phyloP scores from a whole-genome alignment of 306 rosid species.

The Medicago arabica region DNA sequence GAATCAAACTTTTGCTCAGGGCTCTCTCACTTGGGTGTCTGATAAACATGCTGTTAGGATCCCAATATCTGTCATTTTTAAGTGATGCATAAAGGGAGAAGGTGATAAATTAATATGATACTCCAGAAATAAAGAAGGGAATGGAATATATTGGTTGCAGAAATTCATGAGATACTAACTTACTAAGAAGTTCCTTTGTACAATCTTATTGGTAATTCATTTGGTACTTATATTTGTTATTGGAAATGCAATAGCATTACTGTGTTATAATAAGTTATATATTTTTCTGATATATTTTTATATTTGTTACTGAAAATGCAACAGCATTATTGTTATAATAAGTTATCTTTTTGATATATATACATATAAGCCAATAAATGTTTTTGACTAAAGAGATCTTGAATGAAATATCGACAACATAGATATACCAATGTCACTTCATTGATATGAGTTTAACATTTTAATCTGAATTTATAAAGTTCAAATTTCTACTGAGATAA shows the following conservation, averaged over 20 bases:
- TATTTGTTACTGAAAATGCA: too few species aligned
- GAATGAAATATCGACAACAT: too few species aligned
- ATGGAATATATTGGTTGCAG: neutral
- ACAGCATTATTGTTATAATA: neutral
- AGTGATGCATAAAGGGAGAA: conserved; percentile 27
- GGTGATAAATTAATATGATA: neutral
- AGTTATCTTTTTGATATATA: neutral
- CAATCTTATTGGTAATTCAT: neutral
- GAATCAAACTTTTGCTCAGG: conserved; percentile 45
- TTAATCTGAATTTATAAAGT: too few species aligned
- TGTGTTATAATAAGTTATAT: too few species aligned
- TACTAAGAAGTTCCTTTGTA: conserved; percentile 2
- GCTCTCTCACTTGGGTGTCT: conserved; percentile 61
- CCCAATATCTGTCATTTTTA: conserved; percentile 53
- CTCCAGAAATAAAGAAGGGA: neutral
- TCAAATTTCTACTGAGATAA: too few species aligned
- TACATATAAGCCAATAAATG: neutral
- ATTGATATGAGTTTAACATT: too few species aligned
- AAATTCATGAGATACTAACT: neutral
- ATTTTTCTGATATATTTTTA: too few species aligned
- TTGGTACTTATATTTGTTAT: conserved; percentile 6
- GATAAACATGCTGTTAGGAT: conserved; percentile 42
- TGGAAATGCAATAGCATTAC: neutral
- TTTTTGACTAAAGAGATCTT: neutral
- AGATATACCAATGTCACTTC: too few species aligned